Percentiles rank a stretch among this genome's conserved stretches.
These are phyloP conservation scores for Pseudogymnoascus sp. DNA, from an alignment of 2,329 filamentous ascomycete species.

Conservation along the genomic window DNA sequence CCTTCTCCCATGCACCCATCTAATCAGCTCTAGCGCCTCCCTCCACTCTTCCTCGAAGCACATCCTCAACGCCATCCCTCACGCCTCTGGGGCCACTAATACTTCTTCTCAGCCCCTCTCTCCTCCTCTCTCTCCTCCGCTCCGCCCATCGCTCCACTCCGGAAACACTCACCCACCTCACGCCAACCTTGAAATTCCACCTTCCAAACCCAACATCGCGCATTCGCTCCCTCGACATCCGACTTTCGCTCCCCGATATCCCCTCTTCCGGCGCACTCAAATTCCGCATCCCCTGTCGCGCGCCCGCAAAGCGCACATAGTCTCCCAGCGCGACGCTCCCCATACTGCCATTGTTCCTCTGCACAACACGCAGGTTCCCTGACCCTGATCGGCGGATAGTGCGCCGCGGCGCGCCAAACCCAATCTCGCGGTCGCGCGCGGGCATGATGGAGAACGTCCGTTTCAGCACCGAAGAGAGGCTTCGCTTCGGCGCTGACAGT, in stretches of 20 bases:
- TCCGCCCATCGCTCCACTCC: conserved; percentile 49
- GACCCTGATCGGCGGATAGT: conserved; percentile 51
- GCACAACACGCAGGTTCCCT: conserved; percentile 51
- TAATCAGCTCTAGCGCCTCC: neutral
- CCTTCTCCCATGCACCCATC: neutral
- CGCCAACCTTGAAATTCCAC: conserved; percentile 29
- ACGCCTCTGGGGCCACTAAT: conserved; percentile 47
- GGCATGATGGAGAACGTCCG: conserved; percentile 54
- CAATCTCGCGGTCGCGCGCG: conserved; percentile 28
- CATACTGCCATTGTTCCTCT: conserved; percentile 36
- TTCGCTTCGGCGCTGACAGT: conserved; percentile 38
- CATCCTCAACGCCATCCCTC: conserved; percentile 26
- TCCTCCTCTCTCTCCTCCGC: conserved; percentile 48
- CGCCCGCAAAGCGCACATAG: conserved; percentile 13
- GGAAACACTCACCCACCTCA: conserved; percentile 40
- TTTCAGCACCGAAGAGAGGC: conserved; percentile 37
- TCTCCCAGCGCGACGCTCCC: conserved; percentile 18
- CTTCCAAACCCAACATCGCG: conserved; percentile 26
- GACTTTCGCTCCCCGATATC: neutral
- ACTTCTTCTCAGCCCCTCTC: conserved; percentile 47
- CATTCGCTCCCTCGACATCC: conserved; percentile 10
- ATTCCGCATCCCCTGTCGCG: conserved; percentile 5
- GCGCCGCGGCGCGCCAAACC: conserved; percentile 34
- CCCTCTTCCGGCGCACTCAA: neutral
- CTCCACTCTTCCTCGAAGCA: conserved; percentile 19